A percentile compares a stretch with the other conserved stretches of the same genome.
Evolutionary conservation across 495 filamentous ascomycete species (phyloP).

Genomic region (Aspergillus bertholletiae): DNA sequence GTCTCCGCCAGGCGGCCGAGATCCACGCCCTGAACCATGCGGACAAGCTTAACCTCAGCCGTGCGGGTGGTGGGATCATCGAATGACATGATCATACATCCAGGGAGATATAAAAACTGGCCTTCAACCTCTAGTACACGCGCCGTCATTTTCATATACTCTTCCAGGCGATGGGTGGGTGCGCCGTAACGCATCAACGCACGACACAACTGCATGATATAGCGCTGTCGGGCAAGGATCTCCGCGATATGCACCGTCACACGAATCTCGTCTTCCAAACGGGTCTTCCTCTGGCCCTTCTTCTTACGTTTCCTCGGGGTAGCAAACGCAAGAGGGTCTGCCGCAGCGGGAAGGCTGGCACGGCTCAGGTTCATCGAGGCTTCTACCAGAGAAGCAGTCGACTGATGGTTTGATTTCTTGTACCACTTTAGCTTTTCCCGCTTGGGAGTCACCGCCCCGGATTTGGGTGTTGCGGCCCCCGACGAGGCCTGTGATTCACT

Average conservation of each 20-base stretch:
- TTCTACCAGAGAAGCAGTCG: constrained; percentile 39
- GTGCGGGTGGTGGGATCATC: constrained; percentile 88
- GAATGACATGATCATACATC: constrained; percentile 94
- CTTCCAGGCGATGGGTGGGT: constrained; percentile 75
- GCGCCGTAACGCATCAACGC: constrained; percentile 84
- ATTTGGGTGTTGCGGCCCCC: constrained; percentile 32
- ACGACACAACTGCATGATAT: constrained; percentile 81
- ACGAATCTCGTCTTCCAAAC: constrained; percentile 62
- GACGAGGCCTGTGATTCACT: constrained; percentile 36
- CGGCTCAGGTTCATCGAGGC: constrained; percentile 49
- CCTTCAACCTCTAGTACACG: constrained; percentile 84
- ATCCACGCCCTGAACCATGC: constrained; percentile 73
- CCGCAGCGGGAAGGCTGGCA: constrained; percentile 27
- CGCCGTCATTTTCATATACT: constrained; percentile 89
- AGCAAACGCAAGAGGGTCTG: constrained; percentile 24
- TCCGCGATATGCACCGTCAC: constrained; percentile 89
- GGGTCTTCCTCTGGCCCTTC: constrained; percentile 32
- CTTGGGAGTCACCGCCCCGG: constrained; percentile 46
- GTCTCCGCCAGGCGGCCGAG: constrained; percentile 79
- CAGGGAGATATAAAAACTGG: constrained; percentile 89
- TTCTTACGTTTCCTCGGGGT: constrained; percentile 31
- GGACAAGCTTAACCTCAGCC: constrained; percentile 87
- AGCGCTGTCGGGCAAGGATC: constrained; percentile 77
- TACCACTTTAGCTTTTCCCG: constrained; percentile 64
- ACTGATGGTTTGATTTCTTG: constrained; percentile 47